Percentiles rank a stretch among this genome's conserved stretches.
Conservation (phyloP, 2,329 filamentous ascomycete genomes). For the Herpotrichia juniperi region DNA sequence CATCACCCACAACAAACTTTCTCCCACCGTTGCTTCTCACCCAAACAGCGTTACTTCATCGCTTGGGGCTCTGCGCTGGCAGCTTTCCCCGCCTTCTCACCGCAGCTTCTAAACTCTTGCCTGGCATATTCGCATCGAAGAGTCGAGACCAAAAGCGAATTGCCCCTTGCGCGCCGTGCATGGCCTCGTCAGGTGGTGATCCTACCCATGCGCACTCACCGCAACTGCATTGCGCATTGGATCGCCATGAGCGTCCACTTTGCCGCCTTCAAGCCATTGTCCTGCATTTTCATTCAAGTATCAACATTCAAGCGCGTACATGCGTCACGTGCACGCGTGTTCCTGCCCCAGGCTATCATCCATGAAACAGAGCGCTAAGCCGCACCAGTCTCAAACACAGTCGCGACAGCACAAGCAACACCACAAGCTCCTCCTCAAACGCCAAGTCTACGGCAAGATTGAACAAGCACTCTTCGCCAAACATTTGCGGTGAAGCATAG, state of each 20-base stretch:
- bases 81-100: neutral
- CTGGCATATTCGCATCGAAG: too few relatives aligned
- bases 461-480: conserved; percentile 18
- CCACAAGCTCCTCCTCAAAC: conserved; percentile 13
- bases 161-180: too few relatives aligned
- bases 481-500: neutral
- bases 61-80: conserved; percentile 1
- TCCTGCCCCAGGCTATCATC: conserved; percentile 8
- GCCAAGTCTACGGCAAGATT: conserved; percentile 19
- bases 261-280: neutral
- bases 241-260: neutral
- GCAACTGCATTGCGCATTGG: neutral
- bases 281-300: neutral
- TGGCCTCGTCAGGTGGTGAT: too few relatives aligned
- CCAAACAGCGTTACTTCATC: neutral
- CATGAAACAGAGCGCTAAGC: conserved; percentile 8
- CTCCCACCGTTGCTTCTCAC: neutral
- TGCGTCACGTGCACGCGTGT: conserved; percentile 7
- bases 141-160: too few relatives aligned
- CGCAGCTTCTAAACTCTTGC: neutral
- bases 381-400: conserved; percentile 21
- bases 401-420: conserved; percentile 13
- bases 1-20: neutral
- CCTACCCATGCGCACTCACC: too few relatives aligned
- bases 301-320: neutral